A percentile compares a stretch with the other conserved stretches of the same genome.
Evolutionary conservation across 1,284 basidiomycete genomes (phyloP).

Genomic region (Cutaneotrichosporon sp.): DNA sequence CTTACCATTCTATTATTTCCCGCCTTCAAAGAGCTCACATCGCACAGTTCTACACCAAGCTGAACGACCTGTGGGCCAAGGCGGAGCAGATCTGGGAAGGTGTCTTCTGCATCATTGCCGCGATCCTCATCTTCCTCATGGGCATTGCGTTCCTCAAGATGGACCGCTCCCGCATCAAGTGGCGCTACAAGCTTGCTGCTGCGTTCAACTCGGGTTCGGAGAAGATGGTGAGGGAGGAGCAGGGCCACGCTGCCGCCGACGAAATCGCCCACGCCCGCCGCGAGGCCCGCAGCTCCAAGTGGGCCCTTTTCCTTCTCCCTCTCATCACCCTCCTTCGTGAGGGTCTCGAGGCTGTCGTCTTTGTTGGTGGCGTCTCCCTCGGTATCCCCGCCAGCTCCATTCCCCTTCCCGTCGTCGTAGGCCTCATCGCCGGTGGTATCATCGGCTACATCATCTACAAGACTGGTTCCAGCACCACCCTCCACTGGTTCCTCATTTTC

Average conservation of each 20-base stretch:
- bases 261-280: constrained; percentile 20
- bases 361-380: constrained; percentile 86
- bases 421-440: constrained; percentile 66
- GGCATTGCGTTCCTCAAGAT: constrained; percentile 64
- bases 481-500: constrained; percentile 70
- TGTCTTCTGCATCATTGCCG: constrained; percentile 73
- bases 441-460: constrained; percentile 53
- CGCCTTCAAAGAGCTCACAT: neutral
- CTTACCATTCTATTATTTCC: too few relatives aligned
- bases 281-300: constrained; percentile 57
- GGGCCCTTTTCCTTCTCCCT: constrained; percentile 80
- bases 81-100: constrained; percentile 56
- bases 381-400: constrained; percentile 73
- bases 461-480: constrained; percentile 47
- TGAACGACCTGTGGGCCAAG: constrained; percentile 53
- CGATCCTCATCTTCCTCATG: constrained; percentile 76
- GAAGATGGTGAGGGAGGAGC: constrained; percentile 8
- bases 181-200: constrained; percentile 76
- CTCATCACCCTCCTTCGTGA: constrained; percentile 80
- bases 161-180: constrained; percentile 71
- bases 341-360: constrained; percentile 87
- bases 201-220: constrained; percentile 57
- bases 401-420: constrained; percentile 80
- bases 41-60: constrained; percentile 52
- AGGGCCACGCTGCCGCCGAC: too few relatives aligned